Evolutionary conservation across 208 protist genomes (phyloP), one percentile per base, ranked within the genome.

Genomic region (Balamuthia mandrillaris): DNA sequence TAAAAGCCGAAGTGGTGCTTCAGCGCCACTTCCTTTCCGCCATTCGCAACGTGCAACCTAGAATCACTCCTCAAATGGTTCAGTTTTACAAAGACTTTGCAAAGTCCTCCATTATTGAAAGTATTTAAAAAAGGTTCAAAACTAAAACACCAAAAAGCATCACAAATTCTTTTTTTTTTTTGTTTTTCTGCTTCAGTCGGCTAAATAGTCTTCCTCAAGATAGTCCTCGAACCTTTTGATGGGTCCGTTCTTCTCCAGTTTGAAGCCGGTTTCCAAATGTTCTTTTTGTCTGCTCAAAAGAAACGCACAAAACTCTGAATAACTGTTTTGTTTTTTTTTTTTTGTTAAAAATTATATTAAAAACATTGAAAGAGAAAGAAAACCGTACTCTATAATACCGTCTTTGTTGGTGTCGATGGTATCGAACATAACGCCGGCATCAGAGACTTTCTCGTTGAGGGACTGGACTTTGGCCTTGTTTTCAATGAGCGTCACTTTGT

Each of bases 41-140:
- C 2, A 63, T 83, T 33, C 16, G 33, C 41, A 45, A 14, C 41
- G 52, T 44, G 31, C 29, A 37, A 54, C 75, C 75, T 3, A 37
- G 56, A 27, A 83, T 83, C 52, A 68, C 35, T 37, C 6, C 56
- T 29, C 41, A 83, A 37, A 83, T 83, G 75, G n/a, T 83, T 14
- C 41, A 35, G 14, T 83, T 83, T 37, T 83, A 70, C 41, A 54
- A 83, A n/a, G 41, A 83, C 31, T 83, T 78, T 21, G 24, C 45
- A 56, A 24, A 47, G 18, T 33, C 45, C 7, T 56, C 31, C 24
- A 41, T 58, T 47, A 56, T 78, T 27, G 68, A 78, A 21, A 78
- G 31, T 35, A 24, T 78, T 14, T 78, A 41, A 74, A 70, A 12
- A 70, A 37, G 10, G 45, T 16, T 47, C 21, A 44, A 29, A 31